These are phyloP conservation scores for Phytophthora foliorum DNA, from an alignment of 352 stramenopile species.

Conservation along the genomic window DNA sequence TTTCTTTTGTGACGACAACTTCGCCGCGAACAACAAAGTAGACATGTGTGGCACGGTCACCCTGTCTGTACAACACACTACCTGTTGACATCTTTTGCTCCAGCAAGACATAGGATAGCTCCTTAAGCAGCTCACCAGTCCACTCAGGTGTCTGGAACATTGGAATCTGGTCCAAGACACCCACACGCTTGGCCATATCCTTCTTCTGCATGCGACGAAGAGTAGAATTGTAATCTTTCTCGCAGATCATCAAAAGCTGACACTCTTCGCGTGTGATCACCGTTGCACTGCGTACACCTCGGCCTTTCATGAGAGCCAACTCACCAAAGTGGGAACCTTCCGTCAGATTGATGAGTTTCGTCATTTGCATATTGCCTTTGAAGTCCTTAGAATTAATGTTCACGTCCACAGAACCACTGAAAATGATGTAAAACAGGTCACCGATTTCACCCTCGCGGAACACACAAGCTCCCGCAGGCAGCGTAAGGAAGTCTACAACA, in stretches of 20 bases:
- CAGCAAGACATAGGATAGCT: slow-evolving; percentile 77
- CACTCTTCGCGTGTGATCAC: slow-evolving; percentile 71
- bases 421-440: slow-evolving; percentile 84
- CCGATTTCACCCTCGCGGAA: slow-evolving; percentile 79
- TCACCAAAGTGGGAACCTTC: slow-evolving; percentile 79
- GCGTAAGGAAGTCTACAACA: slow-evolving; percentile 65
- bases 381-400: slow-evolving; percentile 70
- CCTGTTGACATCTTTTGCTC: slow-evolving; percentile 67
- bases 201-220: slow-evolving; percentile 78
- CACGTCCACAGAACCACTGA: slow-evolving; percentile 75
- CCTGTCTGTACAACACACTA: slow-evolving; percentile 62
- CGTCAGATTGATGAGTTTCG: slow-evolving; percentile 76
- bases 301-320: slow-evolving; percentile 79
- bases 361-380: slow-evolving; percentile 60
- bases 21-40: slow-evolving; percentile 83
- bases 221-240: slow-evolving; percentile 80
- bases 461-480: slow-evolving; percentile 52
- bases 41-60: slow-evolving; percentile 67
- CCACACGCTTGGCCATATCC: slow-evolving; percentile 66
- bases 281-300: slow-evolving; percentile 74
- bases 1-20: slow-evolving; percentile 60
- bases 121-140: slow-evolving; percentile 73
- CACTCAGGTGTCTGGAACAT: slow-evolving; percentile 83
- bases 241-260: slow-evolving; percentile 75
- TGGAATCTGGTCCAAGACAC: slow-evolving; percentile 68